Conservation (phyloP, 352 stramenopile genomes). For the Phytophthora lateralis region DNA sequence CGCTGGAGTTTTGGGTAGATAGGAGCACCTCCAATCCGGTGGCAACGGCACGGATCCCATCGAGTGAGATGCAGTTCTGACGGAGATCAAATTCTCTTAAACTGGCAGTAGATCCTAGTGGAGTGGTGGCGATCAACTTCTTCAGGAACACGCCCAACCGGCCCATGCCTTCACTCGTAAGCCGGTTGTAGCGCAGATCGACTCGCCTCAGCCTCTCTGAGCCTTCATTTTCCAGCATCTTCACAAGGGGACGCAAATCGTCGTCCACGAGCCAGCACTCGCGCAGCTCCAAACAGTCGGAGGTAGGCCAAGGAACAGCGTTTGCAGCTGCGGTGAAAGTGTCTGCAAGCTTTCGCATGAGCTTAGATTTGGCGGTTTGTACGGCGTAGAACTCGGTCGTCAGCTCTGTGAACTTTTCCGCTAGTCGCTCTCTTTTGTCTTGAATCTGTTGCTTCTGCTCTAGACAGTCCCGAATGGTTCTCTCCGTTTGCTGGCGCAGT, state of each 20-base stretch:
- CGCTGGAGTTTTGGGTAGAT: conserved; percentile 5
- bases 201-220: conserved; percentile 30
- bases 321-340: conserved; percentile 20
- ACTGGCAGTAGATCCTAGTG: background rate
- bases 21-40: conserved; percentile 52
- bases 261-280: conserved; percentile 61
- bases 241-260: conserved; percentile 50
- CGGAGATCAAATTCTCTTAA: conserved; percentile 58
- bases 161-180: conserved; percentile 58
- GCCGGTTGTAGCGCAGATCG: conserved; percentile 64
- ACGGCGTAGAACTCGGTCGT: conserved; percentile 46
- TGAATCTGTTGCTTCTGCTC: conserved; percentile 44
- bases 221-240: conserved; percentile 39
- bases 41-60: conserved; percentile 62
- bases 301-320: conserved; percentile 8
- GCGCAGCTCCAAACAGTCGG: conserved; percentile 43
- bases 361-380: conserved; percentile 52
- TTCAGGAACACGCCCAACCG: conserved; percentile 40
- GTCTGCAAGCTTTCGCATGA: conserved; percentile 46
- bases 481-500: conserved; percentile 45
- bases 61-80: conserved; percentile 73
- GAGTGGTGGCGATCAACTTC: conserved; percentile 6
- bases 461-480: conserved; percentile 39
- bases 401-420: conserved; percentile 40
- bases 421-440: conserved; percentile 36